Evolutionary conservation across 371 early-diverging fungal genomes (phyloP).

Genomic region (Smittium culicis): DNA sequence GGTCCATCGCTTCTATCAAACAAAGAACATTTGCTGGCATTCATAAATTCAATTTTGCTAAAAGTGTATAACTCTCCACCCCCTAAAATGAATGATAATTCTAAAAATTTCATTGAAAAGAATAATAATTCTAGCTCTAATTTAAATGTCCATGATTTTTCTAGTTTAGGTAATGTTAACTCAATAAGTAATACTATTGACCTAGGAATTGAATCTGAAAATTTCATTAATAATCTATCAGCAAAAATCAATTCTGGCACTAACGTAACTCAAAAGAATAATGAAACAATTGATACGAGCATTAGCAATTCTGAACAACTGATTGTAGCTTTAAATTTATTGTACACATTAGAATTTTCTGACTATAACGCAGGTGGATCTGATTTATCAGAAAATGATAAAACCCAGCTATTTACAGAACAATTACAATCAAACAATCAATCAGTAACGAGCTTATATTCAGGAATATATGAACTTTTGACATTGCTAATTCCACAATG

Average conservation of each 20-base stretch:
- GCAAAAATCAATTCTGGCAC: background rate
- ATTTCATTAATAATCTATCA: background rate
- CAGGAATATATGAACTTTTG: background rate
- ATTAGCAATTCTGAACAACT: constrained; percentile 9
- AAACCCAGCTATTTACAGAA: too few relatives aligned
- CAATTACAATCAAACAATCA: background rate
- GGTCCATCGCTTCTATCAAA: constrained; percentile 64
- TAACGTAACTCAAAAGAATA: background rate
- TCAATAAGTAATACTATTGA: too few relatives aligned
- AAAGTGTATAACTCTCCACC: constrained; percentile 1
- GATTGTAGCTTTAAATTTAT: constrained; percentile 12
- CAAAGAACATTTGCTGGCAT: constrained; percentile 58
- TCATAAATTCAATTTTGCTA: constrained; percentile 55
- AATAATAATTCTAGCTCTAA: background rate
- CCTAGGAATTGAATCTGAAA: background rate
- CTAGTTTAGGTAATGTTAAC: too few relatives aligned
- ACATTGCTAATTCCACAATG: background rate
- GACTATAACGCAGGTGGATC: background rate
- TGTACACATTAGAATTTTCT: constrained; percentile 6
- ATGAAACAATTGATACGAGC: background rate
- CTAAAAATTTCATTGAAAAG: background rate
- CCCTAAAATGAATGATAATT: background rate
- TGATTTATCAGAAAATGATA: background rate
- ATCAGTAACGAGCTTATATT: background rate
- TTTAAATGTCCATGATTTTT: too few relatives aligned